Evolutionary conservation across 2,329 filamentous ascomycete species (phyloP), one percentile per base, ranked within the genome.

Genomic region (Sclerotinia sclerotiorum): DNA sequence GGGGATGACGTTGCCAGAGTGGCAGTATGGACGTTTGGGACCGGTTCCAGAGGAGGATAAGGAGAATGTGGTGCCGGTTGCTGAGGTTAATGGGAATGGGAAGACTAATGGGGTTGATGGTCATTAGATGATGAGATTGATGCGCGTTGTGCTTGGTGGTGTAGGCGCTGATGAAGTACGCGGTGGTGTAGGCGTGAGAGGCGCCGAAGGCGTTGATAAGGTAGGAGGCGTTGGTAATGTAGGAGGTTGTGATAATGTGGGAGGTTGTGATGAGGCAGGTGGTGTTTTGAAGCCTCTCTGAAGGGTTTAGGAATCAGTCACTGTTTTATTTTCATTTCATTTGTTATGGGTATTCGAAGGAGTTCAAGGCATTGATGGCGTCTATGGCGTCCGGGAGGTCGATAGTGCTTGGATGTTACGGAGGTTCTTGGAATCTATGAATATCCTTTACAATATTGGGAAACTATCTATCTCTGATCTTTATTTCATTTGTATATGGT

Each of bases 1-100:
- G 0, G 92, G 92, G 0, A 93, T 96, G 75, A 84, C 85, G 0
- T 87, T 94, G 8, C 93, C 93, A 1, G 86, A 86, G 74, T 96
- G 93, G 93, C 86, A 88, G 77, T 88, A 88, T 76, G 86, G 86
- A 0, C 81, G 80, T 52, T 72, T 84, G 46, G 65, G 65, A 1
- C 46, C 56, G 11, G 46, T 51, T 79, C 80, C 6, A 73, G 72
- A 0, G 74, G 80, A 68, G 0, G 72, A 73, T n/a, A 44, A 24
- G 21, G 21, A 55, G 29, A 54, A 32, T 21, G 17, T 6, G 17
- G 13, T 5, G 17, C 15, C 46, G 15, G 27, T 24, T 49, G 54
- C 69, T 1, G 74, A 76, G 68, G 66, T 69, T 17, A 72, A 55
- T 48, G 71, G 73, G 11, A 72, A 73, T 62, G 49, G 51, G 21